phyloP scores from a whole-genome alignment of 1,139 yeast species.

The Hanseniaspora gamundiae region DNA sequence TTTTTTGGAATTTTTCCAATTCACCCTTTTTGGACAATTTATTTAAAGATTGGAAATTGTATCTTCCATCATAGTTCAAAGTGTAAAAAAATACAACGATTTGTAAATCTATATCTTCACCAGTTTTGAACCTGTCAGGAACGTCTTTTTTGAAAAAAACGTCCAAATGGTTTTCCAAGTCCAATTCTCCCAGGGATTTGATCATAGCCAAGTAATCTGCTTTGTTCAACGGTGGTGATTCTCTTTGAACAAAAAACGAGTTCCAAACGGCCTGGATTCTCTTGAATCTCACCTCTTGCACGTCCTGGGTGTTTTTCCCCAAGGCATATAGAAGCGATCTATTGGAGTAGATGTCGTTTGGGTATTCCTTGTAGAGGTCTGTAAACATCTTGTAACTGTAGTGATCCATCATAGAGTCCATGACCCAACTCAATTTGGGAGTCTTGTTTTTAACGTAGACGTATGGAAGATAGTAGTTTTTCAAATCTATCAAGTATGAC shows the following conservation, averaged over 20 bases:
- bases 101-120: background rate
- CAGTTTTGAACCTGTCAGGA: too few species aligned
- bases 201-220: conserved; percentile 1
- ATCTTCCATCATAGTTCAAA: background rate
- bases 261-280: conserved; percentile 2
- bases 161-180: background rate
- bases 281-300: background rate
- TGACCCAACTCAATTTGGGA: background rate
- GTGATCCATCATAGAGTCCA: conserved; percentile 1
- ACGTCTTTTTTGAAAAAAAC: background rate
- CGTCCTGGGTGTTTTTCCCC: background rate
- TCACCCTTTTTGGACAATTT: background rate
- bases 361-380: background rate
- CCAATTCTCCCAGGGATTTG: background rate
- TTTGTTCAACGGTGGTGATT: background rate
- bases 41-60: background rate
- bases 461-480: background rate
- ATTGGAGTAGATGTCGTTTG: conserved; percentile 1
- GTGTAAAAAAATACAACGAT: background rate
- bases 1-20: background rate
- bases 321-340: conserved; percentile 1
- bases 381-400: conserved; percentile 1
- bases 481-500: conserved; percentile 1
- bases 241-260: background rate
- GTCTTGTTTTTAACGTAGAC: background rate